Base-by-base conservation (phyloP, 2,329 filamentous ascomycete species). In the Aspergillus aculeatinus region DNA sequence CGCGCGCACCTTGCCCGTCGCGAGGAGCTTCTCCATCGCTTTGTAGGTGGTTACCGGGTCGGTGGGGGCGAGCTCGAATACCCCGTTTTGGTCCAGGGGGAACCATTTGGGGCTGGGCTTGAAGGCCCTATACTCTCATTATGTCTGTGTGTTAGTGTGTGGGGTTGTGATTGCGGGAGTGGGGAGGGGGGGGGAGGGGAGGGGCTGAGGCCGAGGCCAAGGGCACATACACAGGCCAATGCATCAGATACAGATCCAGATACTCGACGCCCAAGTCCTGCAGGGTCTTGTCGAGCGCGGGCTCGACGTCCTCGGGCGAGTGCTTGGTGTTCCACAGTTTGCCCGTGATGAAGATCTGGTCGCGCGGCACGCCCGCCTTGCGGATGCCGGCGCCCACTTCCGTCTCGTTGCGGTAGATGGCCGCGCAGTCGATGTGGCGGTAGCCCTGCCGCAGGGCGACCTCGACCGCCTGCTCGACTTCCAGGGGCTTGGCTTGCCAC, bases 311-410 rank as follows among this genome's bases (percentile, higher is more conserved):
- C 78, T 89, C 86, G 1, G 65, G 63, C 6, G 68, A 67, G 79
- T 92, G 89, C 84, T 87, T 89, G 54, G 88, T 83, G 82, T 93
- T 92, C 81, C 91, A 86, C 57, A 94, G 85, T 83, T 95, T 96
- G 68, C 90, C 92, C 55, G 91, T 94, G 60, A 90, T 75, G 83
- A 85, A 91, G 72, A 90, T 85, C 68, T 89, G 78, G 58, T 82
- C 79, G 25, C 88, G 83, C n/a, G 87, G 83, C 1, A 90, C 83
- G 31, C 86, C 87, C 2, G 85, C 84, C 52, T 83, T 83, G 65
- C 80, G 81, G 73, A 90, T 88, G 57, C 87, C 88, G 57, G 81
- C 76, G 61, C 88, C 87, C 21, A 90, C 87, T 70, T 89, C 87
- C 55, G 79, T 77, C 74, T 90, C 90, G 77, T 94, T 95, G 74